Base-by-base conservation (phyloP, 1,284 basidiomycete species). In the Takashimella koratensis region DNA sequence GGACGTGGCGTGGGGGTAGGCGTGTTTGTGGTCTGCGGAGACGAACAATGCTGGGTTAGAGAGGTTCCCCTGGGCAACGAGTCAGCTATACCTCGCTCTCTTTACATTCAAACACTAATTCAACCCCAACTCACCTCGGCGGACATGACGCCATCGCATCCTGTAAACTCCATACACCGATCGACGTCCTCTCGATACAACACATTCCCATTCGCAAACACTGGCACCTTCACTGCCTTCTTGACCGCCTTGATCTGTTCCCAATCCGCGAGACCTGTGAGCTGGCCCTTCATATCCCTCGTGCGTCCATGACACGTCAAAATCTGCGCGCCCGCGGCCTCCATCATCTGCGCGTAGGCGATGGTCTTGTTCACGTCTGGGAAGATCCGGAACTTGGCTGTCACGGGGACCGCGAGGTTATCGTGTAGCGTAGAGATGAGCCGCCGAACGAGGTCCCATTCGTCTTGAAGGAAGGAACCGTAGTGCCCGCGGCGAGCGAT, bases 141-240 rank as follows among this genome's bases (percentile, higher is more conserved):
- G 49, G 84, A 87, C 94, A 98, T 97, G 59, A 98, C 85, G 0
- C 86, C 95, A 65, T 97, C 90, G 3, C 85, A 87, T 2, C 90
- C 88, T 0, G 95, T 98, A 30, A 82, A 81, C 13, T 81, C 80
- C 22, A 98, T 76, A 69, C 92, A 95, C 5, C 80, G 79, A 43
- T 82, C 80, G 48, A 94, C 84, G 71, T 98, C 93, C 22, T 84
- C 81, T 45, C 86, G 82, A 72, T 74, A 92, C 10, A 98, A 82
- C 47, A 98, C 84, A 71, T 98, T 98, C n/a, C 95, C 95, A 71
- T 98, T 98, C 0, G 95, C 94, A 68, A 98, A 90, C 2, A 98
- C 93, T 0, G 95, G 95, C 0, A 98, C 84, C 2, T 83, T 85
- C 25, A 97, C 90, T 0, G 90, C 88, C 63, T 87, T 73, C 73